phyloP scores from a whole-genome alignment of 1,139 yeast genomes.

The Nakaseomyces uthaithaninus region DNA sequence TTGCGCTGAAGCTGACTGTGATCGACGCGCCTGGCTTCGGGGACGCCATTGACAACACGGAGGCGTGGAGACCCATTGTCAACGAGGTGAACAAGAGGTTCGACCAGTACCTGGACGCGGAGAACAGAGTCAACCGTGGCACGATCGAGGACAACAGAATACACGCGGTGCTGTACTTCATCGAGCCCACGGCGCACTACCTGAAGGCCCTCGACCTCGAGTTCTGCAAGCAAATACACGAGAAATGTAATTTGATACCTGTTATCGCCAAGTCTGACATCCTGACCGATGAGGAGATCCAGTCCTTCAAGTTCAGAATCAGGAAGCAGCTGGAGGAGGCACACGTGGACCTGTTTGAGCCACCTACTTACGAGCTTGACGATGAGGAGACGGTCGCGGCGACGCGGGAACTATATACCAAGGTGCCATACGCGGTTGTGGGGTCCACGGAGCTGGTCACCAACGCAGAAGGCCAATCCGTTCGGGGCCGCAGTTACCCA shows the following conservation, averaged over 20 bases:
- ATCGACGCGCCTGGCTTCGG: constrained; percentile 95
- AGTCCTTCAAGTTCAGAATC: constrained; percentile 64
- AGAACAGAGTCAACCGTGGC: constrained; percentile 78
- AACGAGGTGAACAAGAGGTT: constrained; percentile 83
- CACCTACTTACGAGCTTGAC: constrained; percentile 72
- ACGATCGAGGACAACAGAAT: constrained; percentile 65
- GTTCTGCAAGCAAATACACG: constrained; percentile 82
- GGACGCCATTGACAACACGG: constrained; percentile 77
- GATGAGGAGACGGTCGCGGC: constrained; percentile 73
- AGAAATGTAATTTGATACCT: constrained; percentile 89
- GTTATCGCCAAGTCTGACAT: constrained; percentile 93
- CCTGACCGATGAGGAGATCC: constrained; percentile 78
- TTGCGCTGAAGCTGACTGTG: constrained; percentile 73
- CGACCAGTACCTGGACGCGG: constrained; percentile 82
- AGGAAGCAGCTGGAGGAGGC: constrained; percentile 69
- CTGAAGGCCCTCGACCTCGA: constrained; percentile 82
- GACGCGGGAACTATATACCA: constrained; percentile 57
- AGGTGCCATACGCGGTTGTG: constrained; percentile 88
- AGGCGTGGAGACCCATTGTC: constrained; percentile 89
- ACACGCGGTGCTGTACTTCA: constrained; percentile 81
- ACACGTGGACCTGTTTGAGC: constrained; percentile 70
- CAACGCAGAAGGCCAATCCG: constrained; percentile 66
- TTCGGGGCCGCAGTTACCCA: constrained; percentile 91
- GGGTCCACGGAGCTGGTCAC: constrained; percentile 77
- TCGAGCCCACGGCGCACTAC: constrained; percentile 96